Percentiles rank a stretch among this genome's conserved stretches.
Conservation (phyloP, 257 asterid genomes). For the Marsdenia floribunda region DNA sequence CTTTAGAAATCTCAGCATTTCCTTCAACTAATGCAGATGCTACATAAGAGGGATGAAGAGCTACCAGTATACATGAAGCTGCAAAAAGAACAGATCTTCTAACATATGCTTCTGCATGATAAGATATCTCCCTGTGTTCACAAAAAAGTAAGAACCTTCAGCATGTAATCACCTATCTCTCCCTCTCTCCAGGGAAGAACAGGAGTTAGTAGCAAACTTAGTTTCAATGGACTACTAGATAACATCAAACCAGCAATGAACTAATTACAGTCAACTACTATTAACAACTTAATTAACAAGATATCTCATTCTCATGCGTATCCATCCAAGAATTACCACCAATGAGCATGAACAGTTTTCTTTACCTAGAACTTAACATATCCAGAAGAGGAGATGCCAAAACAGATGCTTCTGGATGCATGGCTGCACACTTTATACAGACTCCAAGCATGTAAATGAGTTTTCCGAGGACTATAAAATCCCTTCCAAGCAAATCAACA, state of each 20-base stretch:
- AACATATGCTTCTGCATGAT: conserved; percentile 81
- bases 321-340: background rate
- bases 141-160: conserved; percentile 19
- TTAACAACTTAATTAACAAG: background rate
- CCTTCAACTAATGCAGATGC: conserved; percentile 74
- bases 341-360: background rate
- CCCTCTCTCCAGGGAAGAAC: background rate
- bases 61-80: conserved; percentile 71
- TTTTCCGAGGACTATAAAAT: conserved; percentile 82
- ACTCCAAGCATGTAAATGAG: conserved; percentile 87
- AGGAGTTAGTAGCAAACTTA: background rate
- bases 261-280: background rate
- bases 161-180: background rate
- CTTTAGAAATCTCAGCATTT: conserved; percentile 55
- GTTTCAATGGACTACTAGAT: background rate
- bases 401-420: conserved; percentile 96
- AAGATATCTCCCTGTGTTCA: conserved; percentile 57
- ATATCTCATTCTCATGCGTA: background rate
- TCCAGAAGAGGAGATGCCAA: conserved; percentile 85
- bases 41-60: conserved; percentile 83
- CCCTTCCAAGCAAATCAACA: conserved; percentile 79
- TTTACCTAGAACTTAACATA: conserved; percentile 76
- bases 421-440: conserved; percentile 82
- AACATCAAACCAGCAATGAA: background rate
- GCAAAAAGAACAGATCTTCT: conserved; percentile 88